Percentiles rank a stretch among this genome's conserved stretches.
These are phyloP conservation scores for Ascochyta lentis DNA, from an alignment of 2,329 filamentous ascomycete genomes.

Conservation along the genomic window DNA sequence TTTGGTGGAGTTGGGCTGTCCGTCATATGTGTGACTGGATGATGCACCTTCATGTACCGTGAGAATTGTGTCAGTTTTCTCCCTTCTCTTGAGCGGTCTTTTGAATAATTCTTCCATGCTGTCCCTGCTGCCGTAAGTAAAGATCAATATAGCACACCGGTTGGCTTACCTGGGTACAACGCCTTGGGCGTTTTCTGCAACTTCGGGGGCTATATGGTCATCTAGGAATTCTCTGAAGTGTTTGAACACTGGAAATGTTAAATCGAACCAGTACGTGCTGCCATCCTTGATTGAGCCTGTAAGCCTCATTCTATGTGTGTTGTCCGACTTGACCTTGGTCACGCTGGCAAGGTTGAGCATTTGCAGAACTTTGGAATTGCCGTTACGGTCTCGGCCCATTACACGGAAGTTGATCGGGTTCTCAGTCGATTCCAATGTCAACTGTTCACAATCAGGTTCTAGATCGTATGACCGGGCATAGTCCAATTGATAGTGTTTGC, in stretches of 20 bases:
- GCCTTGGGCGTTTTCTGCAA: neutral
- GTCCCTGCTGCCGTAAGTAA: conserved; percentile 16
- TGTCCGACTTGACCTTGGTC: conserved; percentile 22
- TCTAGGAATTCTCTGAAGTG: conserved; percentile 23
- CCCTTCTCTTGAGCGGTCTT: conserved; percentile 17
- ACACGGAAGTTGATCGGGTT: conserved; percentile 6
- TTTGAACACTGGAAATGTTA: conserved; percentile 25
- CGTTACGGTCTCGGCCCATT: neutral
- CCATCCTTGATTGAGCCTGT: conserved; percentile 19
- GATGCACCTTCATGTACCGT: neutral
- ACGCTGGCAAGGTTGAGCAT: conserved; percentile 21
- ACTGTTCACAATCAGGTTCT: neutral
- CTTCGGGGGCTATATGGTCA: neutral
- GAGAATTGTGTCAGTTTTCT: conserved; percentile 15
- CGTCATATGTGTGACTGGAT: neutral
- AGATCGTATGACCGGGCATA: conserved; percentile 27
- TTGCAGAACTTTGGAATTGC: neutral
- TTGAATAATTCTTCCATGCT: conserved; percentile 25
- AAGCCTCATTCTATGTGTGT: conserved; percentile 28
- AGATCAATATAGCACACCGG: neutral
- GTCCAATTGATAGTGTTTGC: conserved; percentile 22
- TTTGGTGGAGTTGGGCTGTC: neutral
- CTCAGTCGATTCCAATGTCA: conserved; percentile 1
- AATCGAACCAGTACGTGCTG: conserved; percentile 23
- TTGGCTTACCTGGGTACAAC: neutral